Evolutionary conservation across 2,329 filamentous ascomycete species (phyloP).

Genomic region (Trichoderma sp.): DNA sequence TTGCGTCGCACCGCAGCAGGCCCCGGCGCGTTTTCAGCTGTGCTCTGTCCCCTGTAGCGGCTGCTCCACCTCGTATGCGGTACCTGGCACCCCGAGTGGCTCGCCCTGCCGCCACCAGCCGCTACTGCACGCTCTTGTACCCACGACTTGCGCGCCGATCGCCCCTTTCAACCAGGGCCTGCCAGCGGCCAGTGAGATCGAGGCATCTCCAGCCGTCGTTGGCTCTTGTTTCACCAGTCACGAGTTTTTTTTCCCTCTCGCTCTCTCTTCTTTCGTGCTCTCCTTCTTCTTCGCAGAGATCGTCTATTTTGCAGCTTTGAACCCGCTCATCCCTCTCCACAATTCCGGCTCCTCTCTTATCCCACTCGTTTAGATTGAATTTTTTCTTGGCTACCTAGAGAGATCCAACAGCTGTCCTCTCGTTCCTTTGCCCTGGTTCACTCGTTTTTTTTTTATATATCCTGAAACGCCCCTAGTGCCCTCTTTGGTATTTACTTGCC

Average conservation of each 20-base stretch:
- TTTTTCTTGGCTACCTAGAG: background rate
- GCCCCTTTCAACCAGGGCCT: slow-evolving; percentile 24
- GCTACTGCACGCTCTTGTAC: slow-evolving; percentile 2
- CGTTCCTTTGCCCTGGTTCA: slow-evolving; percentile 26
- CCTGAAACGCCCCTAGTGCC: slow-evolving; percentile 28
- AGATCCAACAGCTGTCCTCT: slow-evolving; percentile 24
- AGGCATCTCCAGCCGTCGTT: slow-evolving; percentile 1
- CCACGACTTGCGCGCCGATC: slow-evolving; percentile 7
- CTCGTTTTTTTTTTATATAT: slow-evolving; percentile 29
- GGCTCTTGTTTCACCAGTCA: slow-evolving; percentile 8
- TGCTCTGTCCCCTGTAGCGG: slow-evolving; percentile 7
- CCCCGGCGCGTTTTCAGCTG: background rate
- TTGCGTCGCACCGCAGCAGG: background rate
- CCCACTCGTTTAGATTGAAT: slow-evolving; percentile 16
- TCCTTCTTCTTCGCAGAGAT: slow-evolving; percentile 21
- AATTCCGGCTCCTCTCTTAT: slow-evolving; percentile 16
- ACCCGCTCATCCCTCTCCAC: slow-evolving; percentile 21
- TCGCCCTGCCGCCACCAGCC: background rate
- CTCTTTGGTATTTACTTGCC: slow-evolving; percentile 34
- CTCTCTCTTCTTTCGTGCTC: slow-evolving; percentile 13
- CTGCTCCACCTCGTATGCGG: slow-evolving; percentile 26
- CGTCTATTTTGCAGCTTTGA: slow-evolving; percentile 13
- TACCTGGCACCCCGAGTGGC: slow-evolving; percentile 13
- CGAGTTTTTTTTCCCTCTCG: slow-evolving; percentile 2
- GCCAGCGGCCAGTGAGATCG: slow-evolving; percentile 15